Evolutionary conservation across 768 basidiomycete genomes (phyloP), one percentile per base, ranked within the genome.

Genomic region (Pleurotus sapidus): DNA sequence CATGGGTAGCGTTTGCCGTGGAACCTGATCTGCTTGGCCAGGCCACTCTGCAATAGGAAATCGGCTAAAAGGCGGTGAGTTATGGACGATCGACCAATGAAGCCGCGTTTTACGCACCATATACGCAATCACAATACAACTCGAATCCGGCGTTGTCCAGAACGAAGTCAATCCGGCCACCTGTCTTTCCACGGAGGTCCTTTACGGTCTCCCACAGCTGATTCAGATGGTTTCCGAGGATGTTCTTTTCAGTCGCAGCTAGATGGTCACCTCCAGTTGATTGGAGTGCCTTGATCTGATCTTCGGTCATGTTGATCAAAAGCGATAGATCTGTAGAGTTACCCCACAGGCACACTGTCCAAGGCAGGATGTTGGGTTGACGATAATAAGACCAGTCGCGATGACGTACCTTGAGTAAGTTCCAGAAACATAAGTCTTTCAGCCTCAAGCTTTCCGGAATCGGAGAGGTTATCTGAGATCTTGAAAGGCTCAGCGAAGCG

Each of bases 291-390:
- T 94, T 95, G 74, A 98, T 97, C 70, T 97, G 95, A 27, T 97
- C 95, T 72, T 98, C 95, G 5, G 91, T 91, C 95, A 97, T 96
- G 74, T 98, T 93, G 71, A 97, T 98, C 58, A 97, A 79, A 38
- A 98, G 81, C 2, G 94, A 96, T 49, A 97, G 78, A 72, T 97
- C 95, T 49, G 95, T 98, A 7, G 95, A 94, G 73, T 98, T 97
- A 14, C 95, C 95, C 95, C 95, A 97, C 11, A 96, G 80, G 68
- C 94, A 96, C 53, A 97, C 93, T 92, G 49, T n/a, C 34, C 46
- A 56, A 55, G 34, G 12, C 51, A 8, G 61, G 5, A 37, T 55
- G 5, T 56, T 34, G 30, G 11, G 30, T 34, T 34, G 30, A 34
- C 8, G 30, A 9, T 9, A 34, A 9, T 9, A 11, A 11, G 8